Evolutionary conservation across 1,284 basidiomycete species (phyloP), one percentile per base, ranked within the genome.

Genomic region (Cystobasidium pallidum): DNA sequence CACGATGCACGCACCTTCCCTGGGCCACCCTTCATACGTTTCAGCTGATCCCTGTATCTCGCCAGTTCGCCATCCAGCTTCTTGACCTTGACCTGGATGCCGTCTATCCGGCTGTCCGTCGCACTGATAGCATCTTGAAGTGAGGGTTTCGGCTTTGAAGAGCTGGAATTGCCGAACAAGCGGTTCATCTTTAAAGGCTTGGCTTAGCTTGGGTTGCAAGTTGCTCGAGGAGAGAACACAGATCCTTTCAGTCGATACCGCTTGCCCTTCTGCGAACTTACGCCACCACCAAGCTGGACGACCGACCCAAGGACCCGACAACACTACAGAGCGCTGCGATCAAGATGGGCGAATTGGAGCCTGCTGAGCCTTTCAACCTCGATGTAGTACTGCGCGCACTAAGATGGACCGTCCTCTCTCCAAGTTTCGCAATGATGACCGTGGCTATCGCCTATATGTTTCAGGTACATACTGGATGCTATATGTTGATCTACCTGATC

Each of bases 11-110:
- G 30, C 32, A 43, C 51, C 87, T 98, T 99, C 64, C 95, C 96
- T 19, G 96, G 94, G 0, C 96, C 95, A 76, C 89, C 90, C 32
- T 92, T 86, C 81, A 99, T 85, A 82, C 94, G 95, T 79, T 88
- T 87, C 92, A 99, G 94, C 83, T 98, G 95, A 73, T 94, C 92
- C 82, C 95, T 94, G 84, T 97, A 99, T 66, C 91, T 86, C 49
- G 85, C 86, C 36, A 99, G 86, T 80, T 99, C 96, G 4, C 89
- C 92, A 80, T 99, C 95, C 28, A 99, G 86, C 81, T 99, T 98
- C 83, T 91, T 91, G 77, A 99, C 86, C 85, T 99, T 99, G 80
- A 97, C 94, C 41, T 71, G 68, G 76, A 98, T 92, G 10, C 90
- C 88, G 59, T 90, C 90, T 79, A 94, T 87, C 55, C 96, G 88